These are phyloP conservation scores for Barnettozyma californica DNA, from an alignment of 805 yeast species.

Conservation along the genomic window DNA sequence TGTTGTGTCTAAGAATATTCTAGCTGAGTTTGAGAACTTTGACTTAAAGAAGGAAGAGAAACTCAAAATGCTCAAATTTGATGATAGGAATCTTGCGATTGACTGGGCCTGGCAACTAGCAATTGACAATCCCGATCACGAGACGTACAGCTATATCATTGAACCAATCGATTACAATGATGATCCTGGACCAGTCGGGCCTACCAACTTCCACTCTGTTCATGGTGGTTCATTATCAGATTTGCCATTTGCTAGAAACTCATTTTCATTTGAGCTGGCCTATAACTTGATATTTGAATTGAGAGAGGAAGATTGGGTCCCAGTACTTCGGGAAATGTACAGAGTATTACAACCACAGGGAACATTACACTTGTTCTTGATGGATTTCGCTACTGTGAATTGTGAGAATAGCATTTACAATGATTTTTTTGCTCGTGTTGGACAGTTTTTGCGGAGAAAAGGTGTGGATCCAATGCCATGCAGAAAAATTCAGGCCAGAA, in stretches of 20 bases:
- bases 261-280: conserved; percentile 18
- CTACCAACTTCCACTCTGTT: conserved; percentile 19
- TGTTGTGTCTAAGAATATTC: conserved; percentile 8
- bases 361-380: conserved; percentile 13
- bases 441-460: conserved; percentile 10
- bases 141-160: conserved; percentile 16
- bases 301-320: conserved; percentile 20
- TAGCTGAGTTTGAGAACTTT: conserved; percentile 20
- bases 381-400: conserved; percentile 20
- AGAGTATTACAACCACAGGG: conserved; percentile 19
- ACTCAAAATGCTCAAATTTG: conserved; percentile 13
- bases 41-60: conserved; percentile 13
- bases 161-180: conserved; percentile 7
- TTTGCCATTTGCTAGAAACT: conserved; percentile 17
- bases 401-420: conserved; percentile 13
- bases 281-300: conserved; percentile 19
- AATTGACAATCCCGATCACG: conserved; percentile 19
- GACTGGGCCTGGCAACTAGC: conserved; percentile 26
- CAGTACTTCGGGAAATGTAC: conserved; percentile 14
- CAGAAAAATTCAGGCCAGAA: conserved; percentile 11
- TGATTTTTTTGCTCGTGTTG: conserved; percentile 12
- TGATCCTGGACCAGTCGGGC: conserved; percentile 12
- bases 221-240: conserved; percentile 16
- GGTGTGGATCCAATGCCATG: conserved; percentile 26
- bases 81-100: conserved; percentile 12